Evolutionary conservation across 441 rosid genomes (phyloP), one percentile per base, ranked within the genome.

Genomic region (Cnidoscolus chayamansa): DNA sequence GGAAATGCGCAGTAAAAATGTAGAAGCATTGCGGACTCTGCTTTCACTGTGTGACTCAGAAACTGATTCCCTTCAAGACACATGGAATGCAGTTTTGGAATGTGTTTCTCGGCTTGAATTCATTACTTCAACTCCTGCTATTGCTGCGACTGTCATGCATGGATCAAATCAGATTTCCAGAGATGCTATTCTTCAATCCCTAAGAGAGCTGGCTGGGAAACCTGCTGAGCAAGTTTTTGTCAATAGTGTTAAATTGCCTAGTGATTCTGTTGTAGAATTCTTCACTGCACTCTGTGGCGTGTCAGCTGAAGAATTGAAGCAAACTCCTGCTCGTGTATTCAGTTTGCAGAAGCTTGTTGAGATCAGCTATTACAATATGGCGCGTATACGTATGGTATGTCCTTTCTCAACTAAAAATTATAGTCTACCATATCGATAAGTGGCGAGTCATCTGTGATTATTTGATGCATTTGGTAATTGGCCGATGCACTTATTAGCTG

Each of bases 41-140:
- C 84, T 96, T 77, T 83, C 86, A 69, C 82, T 96, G 53, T 90
- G 92, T 51, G 98, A 92, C 77, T 80, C 84, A n/a, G 95, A 93
- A 74, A 83, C 90, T 60, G 93, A 81, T 73, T 86, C 95, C 78
- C 96, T 96, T 78, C 99, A 88, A 78, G 98, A 96, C 84, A 92
- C 99, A 20, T 96, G 99, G 98, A 96, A 96, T 87, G 98, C 98
- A 62, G 97, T 96, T 76, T 74, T 96, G 70, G 99, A 96, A 88
- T 96, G 99, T 81, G 98, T 93, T 79, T 92, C 99, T 76, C 94
- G 98, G 78, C 98, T 96, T 80, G 98, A 93, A 84, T 92, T 78
- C 76, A 93, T 96, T 67, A 79, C 93, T n/a, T 88, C 99, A 71
- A 93, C 98, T 75, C 97, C 98, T 9, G 82, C 91, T 72, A 87